phyloP scores from a whole-genome alignment of 208 protist species.

The Trypanosomatidae sp. region DNA sequence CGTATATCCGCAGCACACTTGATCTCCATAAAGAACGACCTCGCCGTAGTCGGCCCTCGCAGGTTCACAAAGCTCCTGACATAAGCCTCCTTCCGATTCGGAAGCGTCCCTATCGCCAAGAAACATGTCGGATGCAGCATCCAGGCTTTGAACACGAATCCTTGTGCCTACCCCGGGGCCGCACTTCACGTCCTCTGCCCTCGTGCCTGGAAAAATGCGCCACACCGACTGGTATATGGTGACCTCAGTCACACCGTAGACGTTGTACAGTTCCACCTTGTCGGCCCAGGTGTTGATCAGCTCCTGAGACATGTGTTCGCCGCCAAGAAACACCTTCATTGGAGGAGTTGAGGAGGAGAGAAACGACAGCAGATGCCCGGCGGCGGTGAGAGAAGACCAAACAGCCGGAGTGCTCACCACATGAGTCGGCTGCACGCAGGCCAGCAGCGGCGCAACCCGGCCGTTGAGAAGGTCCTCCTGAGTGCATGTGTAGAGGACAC shows the following conservation, averaged over 20 bases:
- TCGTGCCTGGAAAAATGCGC: conserved; percentile 21
- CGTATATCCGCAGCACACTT: conserved; percentile 56
- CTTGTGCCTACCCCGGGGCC: conserved; percentile 27
- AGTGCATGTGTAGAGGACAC: conserved; percentile 27
- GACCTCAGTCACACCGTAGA: conserved; percentile 71
- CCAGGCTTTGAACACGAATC: conserved; percentile 20
- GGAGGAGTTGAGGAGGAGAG: background rate
- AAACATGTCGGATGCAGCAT: background rate
- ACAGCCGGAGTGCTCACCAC: conserved; percentile 52
- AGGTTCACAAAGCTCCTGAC: background rate
- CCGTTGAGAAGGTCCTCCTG: conserved; percentile 27
- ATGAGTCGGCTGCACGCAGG: conserved; percentile 33
- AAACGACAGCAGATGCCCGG: background rate
- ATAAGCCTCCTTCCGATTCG: background rate
- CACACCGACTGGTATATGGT: conserved; percentile 58
- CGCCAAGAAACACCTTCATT: conserved; percentile 52
- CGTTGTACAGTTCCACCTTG: conserved; percentile 48
- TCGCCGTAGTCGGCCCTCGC: conserved; percentile 24
- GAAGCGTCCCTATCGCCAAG: background rate
- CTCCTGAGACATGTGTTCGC: conserved; percentile 42
- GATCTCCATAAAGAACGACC: conserved; percentile 44
- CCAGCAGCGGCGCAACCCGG: conserved; percentile 17
- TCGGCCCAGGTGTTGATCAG: conserved; percentile 37
- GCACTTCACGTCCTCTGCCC: conserved; percentile 28
- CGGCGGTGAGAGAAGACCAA: conserved; percentile 23